phyloP scores from a whole-genome alignment of 164 flowering plant genomes.

The Vitis cinerea region DNA sequence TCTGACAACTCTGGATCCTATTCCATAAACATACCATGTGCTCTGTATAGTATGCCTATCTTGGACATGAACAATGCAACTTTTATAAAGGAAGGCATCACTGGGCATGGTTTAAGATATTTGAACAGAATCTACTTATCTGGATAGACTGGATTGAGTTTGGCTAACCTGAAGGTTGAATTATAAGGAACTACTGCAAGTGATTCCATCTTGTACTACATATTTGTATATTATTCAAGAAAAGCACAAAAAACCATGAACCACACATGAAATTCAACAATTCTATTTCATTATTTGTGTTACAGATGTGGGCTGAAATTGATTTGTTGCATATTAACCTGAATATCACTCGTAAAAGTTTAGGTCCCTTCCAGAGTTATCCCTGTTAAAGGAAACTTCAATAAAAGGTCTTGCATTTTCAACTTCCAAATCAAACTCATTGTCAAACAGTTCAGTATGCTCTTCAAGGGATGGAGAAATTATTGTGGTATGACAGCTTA shows the following conservation, averaged over 20 bases:
- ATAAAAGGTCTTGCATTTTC: constrained; percentile 57
- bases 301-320: neutral
- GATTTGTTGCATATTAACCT: constrained; percentile 1
- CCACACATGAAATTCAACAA: no score
- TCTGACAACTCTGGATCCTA: neutral
- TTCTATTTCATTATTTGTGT: neutral
- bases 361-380: constrained; percentile 87
- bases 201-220: no score
- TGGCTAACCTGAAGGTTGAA: no score
- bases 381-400: constrained; percentile 63
- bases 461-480: constrained; percentile 71
- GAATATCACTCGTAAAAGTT: neutral
- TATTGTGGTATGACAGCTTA: constrained; percentile 48
- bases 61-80: neutral
- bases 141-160: no score
- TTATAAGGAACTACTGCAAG: no score
- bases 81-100: neutral
- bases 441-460: constrained; percentile 40
- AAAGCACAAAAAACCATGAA: no score
- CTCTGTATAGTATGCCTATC: neutral
- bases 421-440: constrained; percentile 35
- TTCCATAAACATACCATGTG: neutral
- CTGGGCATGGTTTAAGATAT: no score
- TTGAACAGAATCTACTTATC: no score
- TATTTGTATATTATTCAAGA: no score